phyloP scores from a whole-genome alignment of 2,329 filamentous ascomycete species.

The Arthrobotrys megalospora region DNA sequence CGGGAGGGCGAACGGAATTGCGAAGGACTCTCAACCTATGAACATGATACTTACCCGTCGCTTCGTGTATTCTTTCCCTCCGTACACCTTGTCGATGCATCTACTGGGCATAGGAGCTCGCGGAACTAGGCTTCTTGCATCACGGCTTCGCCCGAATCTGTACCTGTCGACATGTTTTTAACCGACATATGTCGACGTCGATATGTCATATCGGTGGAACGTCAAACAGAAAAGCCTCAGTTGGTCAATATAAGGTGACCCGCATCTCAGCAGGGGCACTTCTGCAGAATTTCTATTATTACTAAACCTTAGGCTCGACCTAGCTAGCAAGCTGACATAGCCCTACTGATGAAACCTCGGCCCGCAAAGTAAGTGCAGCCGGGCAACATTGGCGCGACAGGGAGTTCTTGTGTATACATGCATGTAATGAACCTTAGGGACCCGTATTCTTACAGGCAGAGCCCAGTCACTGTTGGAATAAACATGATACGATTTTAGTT shows the following conservation, averaged over 20 bases:
- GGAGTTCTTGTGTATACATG: too few species aligned
- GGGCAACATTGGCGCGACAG: conserved; percentile 18
- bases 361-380: conserved; percentile 41
- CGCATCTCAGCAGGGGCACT: conserved; percentile 16
- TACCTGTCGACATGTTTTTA: conserved; percentile 1
- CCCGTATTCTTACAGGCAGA: conserved; percentile 8
- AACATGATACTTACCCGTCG: conserved; percentile 10
- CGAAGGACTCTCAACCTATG: conserved; percentile 3
- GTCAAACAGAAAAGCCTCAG: conserved; percentile 31
- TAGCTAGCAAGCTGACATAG: conserved; percentile 22
- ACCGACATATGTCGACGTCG: neutral
- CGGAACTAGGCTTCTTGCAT: conserved; percentile 12
- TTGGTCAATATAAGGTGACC: conserved; percentile 8
- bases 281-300: conserved; percentile 51
- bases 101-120: conserved; percentile 2
- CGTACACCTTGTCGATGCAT: neutral
- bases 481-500: conserved; percentile 37
- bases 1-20: conserved; percentile 28
- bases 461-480: neutral
- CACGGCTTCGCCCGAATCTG: conserved; percentile 32
- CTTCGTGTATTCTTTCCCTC: conserved; percentile 10
- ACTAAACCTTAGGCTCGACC: conserved; percentile 13
- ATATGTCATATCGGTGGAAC: conserved; percentile 17
- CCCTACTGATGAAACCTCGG: conserved; percentile 20
- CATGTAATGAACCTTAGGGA: neutral